Base-by-base conservation (phyloP, 257 asterid genomes). In the Avicennia marina region DNA sequence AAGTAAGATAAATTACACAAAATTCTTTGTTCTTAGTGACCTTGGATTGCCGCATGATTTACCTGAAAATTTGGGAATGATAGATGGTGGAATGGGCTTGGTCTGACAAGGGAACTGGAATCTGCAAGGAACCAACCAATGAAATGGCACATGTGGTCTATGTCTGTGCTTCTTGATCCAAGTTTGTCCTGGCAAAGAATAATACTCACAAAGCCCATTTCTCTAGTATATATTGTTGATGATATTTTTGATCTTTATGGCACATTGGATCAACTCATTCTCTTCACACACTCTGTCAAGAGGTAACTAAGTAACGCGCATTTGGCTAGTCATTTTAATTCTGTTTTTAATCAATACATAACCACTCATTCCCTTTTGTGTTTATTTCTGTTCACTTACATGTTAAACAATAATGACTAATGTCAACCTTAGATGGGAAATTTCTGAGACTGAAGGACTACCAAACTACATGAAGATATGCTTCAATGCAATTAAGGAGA, bases 81-180 rank as follows among this genome's bases (percentile, higher is more conserved):
- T 39, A 77, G 83, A 45, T 73, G 80, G 80, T 70, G 75, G 83
- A 68, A 11, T 7, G 50, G 52, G 17, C 53, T 77, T 21, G 73
- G 72, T 5, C 31, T 73, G 25, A 25, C 27, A 0, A 41, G 33
- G 24, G 75, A 70, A 0, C 27, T 70, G 43, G 60, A 70, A 53
- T 27, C 11, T 22, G 68, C 62, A 11, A 52, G 68, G 20, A 53
- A 27, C 32, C 39, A 63, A 63, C 55, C 62, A 6, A 2, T 31
- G 39, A 64, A 53, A 33, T 64, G 69, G 69, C 48, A 64, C 18
- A 43, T 33, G 31, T 53, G 69, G 63, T 64, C 69, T 4, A 32
- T 53, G 63, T 33, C 56, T 0, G 17, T 27, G 32, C n/a, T 32
- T 2, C 1, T 3, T 10, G 18, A 24, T 64, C 62, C 56, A 4